Evolutionary conservation across 225 moss, liverwort and hornwort species (phyloP).

Genomic region (Anthoceros angustus): DNA sequence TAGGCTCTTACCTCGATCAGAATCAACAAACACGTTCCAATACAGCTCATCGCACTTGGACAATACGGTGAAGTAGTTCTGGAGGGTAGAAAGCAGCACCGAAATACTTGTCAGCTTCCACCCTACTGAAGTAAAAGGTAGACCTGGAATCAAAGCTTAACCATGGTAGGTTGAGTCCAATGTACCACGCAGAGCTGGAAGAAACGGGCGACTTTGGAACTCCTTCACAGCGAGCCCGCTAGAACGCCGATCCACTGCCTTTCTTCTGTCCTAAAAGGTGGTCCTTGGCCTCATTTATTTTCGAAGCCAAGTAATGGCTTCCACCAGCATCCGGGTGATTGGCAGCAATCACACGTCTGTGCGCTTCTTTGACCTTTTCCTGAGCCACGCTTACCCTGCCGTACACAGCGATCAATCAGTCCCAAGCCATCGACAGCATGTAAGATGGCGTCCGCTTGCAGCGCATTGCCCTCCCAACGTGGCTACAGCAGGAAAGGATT

Average conservation of each 20-base stretch:
- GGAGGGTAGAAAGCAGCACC: too few species aligned
- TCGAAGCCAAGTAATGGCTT: slow-evolving; percentile 73
- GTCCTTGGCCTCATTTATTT: slow-evolving; percentile 94
- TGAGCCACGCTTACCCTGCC: slow-evolving; percentile 63
- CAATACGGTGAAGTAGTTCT: too few species aligned
- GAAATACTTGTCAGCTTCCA: too few species aligned
- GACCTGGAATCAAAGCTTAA: too few species aligned
- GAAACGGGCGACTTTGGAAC: too few species aligned
- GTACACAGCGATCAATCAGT: neutral
- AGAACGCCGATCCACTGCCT: slow-evolving; percentile 69
- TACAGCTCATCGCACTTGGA: too few species aligned
- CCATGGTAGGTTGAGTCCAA: too few species aligned
- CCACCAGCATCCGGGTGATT: slow-evolving; percentile 91
- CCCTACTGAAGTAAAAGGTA: too few species aligned
- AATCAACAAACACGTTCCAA: too few species aligned
- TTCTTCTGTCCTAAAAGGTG: slow-evolving; percentile 63
- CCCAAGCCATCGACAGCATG: neutral
- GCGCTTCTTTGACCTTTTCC: slow-evolving; percentile 86
- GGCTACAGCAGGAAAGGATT: neutral
- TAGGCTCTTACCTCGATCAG: too few species aligned
- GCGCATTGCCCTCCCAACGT: neutral
- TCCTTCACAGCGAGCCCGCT: neutral
- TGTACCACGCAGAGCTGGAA: too few species aligned
- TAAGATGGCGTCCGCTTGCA: neutral
- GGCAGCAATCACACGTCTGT: slow-evolving; percentile 85